A percentile compares a stretch with the other conserved stretches of the same genome.
Conservation (phyloP, 495 filamentous ascomycete genomes). For the Astrocystis sublimbata region DNA sequence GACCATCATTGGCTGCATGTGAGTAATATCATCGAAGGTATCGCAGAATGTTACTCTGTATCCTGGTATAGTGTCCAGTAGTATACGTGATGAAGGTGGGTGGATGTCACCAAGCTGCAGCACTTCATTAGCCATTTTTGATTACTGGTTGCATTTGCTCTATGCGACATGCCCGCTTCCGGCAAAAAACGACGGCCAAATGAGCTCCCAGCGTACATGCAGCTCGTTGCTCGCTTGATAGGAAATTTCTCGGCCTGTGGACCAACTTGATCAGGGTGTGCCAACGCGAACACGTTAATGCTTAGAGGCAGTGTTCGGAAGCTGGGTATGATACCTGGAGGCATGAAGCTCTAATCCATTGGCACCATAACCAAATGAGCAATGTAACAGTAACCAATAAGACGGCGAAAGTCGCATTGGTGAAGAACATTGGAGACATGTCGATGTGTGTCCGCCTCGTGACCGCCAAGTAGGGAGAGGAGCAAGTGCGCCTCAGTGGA, state of each 20-base stretch:
- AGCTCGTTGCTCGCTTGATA: conserved; percentile 15
- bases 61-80: neutral
- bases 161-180: conserved; percentile 7
- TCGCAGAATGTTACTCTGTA: neutral
- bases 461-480: conserved; percentile 7
- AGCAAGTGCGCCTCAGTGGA: neutral
- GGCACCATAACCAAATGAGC: neutral
- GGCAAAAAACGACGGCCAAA: conserved; percentile 9
- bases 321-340: neutral
- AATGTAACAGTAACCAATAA: neutral
- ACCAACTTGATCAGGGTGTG: neutral
- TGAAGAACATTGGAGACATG: neutral
- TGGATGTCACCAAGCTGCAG: conserved; percentile 14
- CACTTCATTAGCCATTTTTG: conserved; percentile 9
- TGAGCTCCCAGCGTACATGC: conserved; percentile 1
- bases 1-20: conserved; percentile 26
- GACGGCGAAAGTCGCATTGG: neutral
- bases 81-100: neutral
- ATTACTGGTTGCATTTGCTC: conserved; percentile 5
- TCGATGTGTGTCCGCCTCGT: neutral
- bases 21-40: neutral
- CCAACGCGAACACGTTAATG: neutral
- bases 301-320: neutral
- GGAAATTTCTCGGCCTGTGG: conserved; percentile 9
- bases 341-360: neutral